Evolutionary conservation across 2,329 filamentous ascomycete genomes (phyloP).

Genomic region (Trichoderma aggressivum): DNA sequence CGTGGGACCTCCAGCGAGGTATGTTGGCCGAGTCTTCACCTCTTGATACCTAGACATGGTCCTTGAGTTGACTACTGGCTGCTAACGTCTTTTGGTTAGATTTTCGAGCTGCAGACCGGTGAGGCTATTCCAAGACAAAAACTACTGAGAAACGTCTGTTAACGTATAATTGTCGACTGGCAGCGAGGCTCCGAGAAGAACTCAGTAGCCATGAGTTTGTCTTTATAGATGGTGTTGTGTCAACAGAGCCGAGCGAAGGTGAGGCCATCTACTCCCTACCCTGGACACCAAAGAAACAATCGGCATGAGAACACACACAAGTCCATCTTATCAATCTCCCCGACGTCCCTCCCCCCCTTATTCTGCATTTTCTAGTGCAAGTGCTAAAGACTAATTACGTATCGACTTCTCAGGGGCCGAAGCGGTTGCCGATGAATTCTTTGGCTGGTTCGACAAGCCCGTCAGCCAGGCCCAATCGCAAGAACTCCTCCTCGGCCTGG

Average conservation of each 20-base stretch:
- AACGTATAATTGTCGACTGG: not conserved
- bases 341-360: no score
- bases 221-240: not conserved
- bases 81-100: not conserved
- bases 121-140: no score
- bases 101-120: not conserved
- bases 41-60: no score
- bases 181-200: not conserved
- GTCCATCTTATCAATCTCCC: no score
- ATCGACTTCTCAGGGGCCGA: not conserved
- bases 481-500: not conserved
- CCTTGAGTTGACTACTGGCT: no score
- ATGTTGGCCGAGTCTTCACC: not conserved
- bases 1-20: slow-evolving; percentile 1
- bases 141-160: no score
- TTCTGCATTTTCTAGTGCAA: not conserved
- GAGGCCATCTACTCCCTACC: not conserved
- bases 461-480: not conserved
- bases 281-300: not conserved
- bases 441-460: not conserved
- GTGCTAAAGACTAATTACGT: not conserved
- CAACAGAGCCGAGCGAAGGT: not conserved
- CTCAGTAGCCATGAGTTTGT: slow-evolving; percentile 6
- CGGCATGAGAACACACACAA: not conserved
- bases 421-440: not conserved